A percentile compares a stretch with the other conserved stretches of the same genome.
phyloP scores from a whole-genome alignment of 495 filamentous ascomycete genomes.

The Hypoxylon rickii region DNA sequence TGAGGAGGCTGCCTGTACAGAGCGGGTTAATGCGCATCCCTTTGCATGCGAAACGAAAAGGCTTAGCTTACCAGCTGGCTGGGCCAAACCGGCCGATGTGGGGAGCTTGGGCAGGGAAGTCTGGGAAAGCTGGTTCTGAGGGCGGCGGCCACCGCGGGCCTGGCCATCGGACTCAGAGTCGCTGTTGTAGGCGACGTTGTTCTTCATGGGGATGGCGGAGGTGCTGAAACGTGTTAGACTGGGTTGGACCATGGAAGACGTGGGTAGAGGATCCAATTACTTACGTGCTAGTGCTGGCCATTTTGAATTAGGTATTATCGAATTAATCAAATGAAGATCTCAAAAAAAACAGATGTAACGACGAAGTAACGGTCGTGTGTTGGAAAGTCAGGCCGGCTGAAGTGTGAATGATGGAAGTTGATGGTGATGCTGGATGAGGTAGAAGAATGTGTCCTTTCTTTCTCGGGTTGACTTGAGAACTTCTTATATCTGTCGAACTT shows the following conservation, averaged over 20 bases:
- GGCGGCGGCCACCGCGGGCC: slow-evolving; percentile 34
- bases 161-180: slow-evolving; percentile 38
- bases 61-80: slow-evolving; percentile 45
- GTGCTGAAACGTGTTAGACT: slow-evolving; percentile 21
- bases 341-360: slow-evolving; percentile 19
- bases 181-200: slow-evolving; percentile 36
- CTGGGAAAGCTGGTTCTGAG: slow-evolving; percentile 32
- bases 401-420: slow-evolving; percentile 25
- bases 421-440: slow-evolving; percentile 27
- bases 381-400: slow-evolving; percentile 36
- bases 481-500: slow-evolving; percentile 20
- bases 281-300: slow-evolving; percentile 35
- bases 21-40: not conserved
- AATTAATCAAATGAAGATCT: slow-evolving; percentile 27
- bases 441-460: not conserved
- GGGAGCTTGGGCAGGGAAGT: slow-evolving; percentile 41
- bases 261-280: slow-evolving; percentile 9
- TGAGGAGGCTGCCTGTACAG: slow-evolving; percentile 39
- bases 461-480: slow-evolving; percentile 4
- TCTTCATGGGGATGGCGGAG: slow-evolving; percentile 36
- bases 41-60: not conserved
- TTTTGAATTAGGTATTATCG: slow-evolving; percentile 23
- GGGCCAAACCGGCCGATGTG: slow-evolving; percentile 42
- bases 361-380: not conserved
- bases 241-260: not conserved